Percentiles rank a stretch among this genome's conserved stretches.
Conservation (phyloP, 1,284 basidiomycete genomes). For the Pseudozyma tsukubaensis region DNA sequence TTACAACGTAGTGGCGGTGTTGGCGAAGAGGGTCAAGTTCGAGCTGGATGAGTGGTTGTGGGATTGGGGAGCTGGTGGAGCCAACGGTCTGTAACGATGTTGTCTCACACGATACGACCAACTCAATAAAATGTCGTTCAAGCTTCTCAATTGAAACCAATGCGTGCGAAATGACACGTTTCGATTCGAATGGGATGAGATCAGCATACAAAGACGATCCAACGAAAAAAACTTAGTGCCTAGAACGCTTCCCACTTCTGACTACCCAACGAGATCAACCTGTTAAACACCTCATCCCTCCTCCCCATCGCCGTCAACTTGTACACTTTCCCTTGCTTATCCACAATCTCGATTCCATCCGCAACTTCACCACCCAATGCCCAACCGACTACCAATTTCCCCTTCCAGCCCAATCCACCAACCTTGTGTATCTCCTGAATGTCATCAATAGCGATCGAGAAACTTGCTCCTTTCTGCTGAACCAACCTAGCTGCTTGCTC, state of each 20-base stretch:
- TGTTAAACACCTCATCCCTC: conserved; percentile 68
- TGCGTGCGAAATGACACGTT: background rate
- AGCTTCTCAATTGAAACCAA: background rate
- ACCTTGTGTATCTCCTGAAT: conserved; percentile 65
- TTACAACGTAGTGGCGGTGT: conserved; percentile 31
- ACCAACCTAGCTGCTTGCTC: conserved; percentile 42
- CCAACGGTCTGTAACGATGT: conserved; percentile 15
- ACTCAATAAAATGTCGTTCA: background rate
- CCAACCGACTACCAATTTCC: conserved; percentile 64
- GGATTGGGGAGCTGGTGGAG: conserved; percentile 48
- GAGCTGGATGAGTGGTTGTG: conserved; percentile 56
- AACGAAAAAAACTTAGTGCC: background rate
- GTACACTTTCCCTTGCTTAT: conserved; percentile 51
- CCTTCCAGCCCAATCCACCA: conserved; percentile 68
- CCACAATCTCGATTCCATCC: conserved; percentile 58
- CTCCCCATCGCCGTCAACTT: conserved; percentile 67
- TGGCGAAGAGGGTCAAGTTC: conserved; percentile 49
- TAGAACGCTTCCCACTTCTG: conserved; percentile 56
- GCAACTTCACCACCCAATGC: conserved; percentile 54
- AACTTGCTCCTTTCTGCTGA: conserved; percentile 35
- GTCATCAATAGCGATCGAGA: conserved; percentile 63
- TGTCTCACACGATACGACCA: background rate
- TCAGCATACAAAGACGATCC: background rate
- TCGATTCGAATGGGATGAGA: background rate
- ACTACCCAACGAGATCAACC: conserved; percentile 55